Conservation (phyloP, 2,329 filamentous ascomycete species). For the Waltergamsia citrina region DNA sequence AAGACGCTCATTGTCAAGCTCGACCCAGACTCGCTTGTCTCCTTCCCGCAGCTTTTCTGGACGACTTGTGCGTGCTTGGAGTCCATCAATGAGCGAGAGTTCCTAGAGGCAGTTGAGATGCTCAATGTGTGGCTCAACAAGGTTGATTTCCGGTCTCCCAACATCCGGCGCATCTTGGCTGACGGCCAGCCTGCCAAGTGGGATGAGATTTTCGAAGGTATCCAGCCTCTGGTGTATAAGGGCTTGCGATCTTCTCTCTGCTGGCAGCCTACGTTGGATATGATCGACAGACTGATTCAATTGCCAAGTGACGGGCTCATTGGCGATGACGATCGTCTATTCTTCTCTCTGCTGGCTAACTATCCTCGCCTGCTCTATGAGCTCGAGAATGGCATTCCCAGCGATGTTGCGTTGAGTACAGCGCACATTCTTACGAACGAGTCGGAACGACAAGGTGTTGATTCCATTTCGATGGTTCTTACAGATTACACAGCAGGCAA, state of each 20-base stretch:
- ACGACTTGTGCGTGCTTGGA: constrained; percentile 93
- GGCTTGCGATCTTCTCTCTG: constrained; percentile 81
- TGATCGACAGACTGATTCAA: constrained; percentile 68
- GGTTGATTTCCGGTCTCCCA: constrained; percentile 65
- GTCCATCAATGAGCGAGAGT: constrained; percentile 93
- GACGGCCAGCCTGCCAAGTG: constrained; percentile 77
- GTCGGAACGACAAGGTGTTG: constrained; percentile 62
- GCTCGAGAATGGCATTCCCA: constrained; percentile 56
- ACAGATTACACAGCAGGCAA: constrained; percentile 59
- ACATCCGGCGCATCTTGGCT: constrained; percentile 59
- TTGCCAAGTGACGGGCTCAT: constrained; percentile 74
- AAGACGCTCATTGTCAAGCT: constrained; percentile 85
- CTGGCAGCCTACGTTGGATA: constrained; percentile 65
- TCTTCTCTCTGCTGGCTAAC: constrained; percentile 87
- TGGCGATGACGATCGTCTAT: constrained; percentile 70
- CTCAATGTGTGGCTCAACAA: constrained; percentile 78
- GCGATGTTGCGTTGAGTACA: constrained; percentile 47
- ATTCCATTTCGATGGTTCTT: constrained; percentile 58
- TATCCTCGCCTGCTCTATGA: constrained; percentile 75
- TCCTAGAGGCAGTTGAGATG: constrained; percentile 85
- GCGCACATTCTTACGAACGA: constrained; percentile 63
- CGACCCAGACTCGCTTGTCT: constrained; percentile 66
- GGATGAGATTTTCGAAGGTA: constrained; percentile 81
- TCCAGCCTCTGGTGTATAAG: constrained; percentile 83
- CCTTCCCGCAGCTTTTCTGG: constrained; percentile 97